Conservation (phyloP, 2,329 filamentous ascomycete genomes). For the Microdochium bolleyi region DNA sequence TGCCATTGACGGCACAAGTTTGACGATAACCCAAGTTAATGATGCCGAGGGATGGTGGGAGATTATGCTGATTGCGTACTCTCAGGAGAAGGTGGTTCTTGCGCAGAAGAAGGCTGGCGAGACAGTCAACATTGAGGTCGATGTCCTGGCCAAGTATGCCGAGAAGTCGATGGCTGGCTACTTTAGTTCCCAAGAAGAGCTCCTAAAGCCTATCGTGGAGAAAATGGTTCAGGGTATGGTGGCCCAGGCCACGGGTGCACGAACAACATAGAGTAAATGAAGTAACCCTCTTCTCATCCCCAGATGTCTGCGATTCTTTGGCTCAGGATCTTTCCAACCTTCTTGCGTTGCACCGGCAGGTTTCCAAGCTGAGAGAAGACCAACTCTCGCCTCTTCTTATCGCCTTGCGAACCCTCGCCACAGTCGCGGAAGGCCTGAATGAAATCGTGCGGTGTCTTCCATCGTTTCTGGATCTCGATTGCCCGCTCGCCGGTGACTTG, state of each 20-base stretch:
- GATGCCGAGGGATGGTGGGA: constrained; percentile 80
- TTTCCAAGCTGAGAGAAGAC: constrained; percentile 48
- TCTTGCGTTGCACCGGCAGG: constrained; percentile 56
- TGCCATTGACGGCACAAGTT: constrained; percentile 85
- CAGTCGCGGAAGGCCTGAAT: constrained; percentile 60
- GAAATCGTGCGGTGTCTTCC: constrained; percentile 66
- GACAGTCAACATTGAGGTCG: constrained; percentile 85
- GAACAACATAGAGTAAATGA: constrained; percentile 3
- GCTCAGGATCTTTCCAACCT: constrained; percentile 57
- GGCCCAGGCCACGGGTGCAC: constrained; percentile 50
- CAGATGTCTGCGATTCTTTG: constrained; percentile 66
- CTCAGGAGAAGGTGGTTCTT: constrained; percentile 83
- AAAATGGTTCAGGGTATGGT: constrained; percentile 70
- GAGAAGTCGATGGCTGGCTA: constrained; percentile 85
- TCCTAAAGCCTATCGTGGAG: constrained; percentile 52
- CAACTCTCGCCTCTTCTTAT: constrained; percentile 51
- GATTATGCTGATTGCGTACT: constrained; percentile 97
- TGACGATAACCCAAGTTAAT: constrained; percentile 83
- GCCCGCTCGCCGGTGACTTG: constrained; percentile 73
- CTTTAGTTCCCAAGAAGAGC: constrained; percentile 48
- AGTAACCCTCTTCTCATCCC: constrained; percentile 28
- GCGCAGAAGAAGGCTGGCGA: constrained; percentile 73
- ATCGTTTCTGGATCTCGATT: constrained; percentile 69
- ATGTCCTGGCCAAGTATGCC: constrained; percentile 78
- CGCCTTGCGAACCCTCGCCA: constrained; percentile 36